These are phyloP conservation scores for Colletotrichum camelliae DNA, from an alignment of 2,329 filamentous ascomycete genomes.

Conservation along the genomic window DNA sequence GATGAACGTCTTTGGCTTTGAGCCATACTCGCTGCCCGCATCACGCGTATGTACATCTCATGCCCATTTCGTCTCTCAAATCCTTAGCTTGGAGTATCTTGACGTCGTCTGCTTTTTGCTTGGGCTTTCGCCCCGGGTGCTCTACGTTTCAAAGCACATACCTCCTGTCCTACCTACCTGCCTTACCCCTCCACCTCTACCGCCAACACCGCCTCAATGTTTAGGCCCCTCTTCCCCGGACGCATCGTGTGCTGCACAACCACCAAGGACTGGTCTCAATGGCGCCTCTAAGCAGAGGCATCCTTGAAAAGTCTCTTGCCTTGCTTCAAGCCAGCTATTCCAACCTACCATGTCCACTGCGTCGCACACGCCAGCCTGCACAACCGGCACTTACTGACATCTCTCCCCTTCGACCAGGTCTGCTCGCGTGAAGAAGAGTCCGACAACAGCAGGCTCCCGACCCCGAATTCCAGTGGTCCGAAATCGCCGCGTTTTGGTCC, in stretches of 20 bases:
- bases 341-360: background rate
- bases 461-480: conserved; percentile 67
- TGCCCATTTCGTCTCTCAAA: background rate
- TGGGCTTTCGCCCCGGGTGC: background rate
- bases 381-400: conserved; percentile 29
- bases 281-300: conserved; percentile 1
- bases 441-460: conserved; percentile 68
- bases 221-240: background rate
- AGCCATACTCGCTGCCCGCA: conserved; percentile 85
- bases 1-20: conserved; percentile 87
- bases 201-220: background rate
- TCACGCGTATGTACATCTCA: conserved; percentile 71
- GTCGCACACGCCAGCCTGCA: conserved; percentile 12
- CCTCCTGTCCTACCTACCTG: conserved; percentile 4
- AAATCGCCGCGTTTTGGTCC: conserved; percentile 73
- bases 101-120: conserved; percentile 12
- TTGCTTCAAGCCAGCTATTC: background rate
- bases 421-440: conserved; percentile 66
- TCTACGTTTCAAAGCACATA: conserved; percentile 17
- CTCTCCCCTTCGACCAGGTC: conserved; percentile 47
- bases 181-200: background rate
- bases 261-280: background rate
- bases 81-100: background rate
- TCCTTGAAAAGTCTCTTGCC: background rate
- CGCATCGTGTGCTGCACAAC: background rate